These are phyloP conservation scores for Ascosphaera apis DNA, from an alignment of 2,329 filamentous ascomycete species.

Conservation along the genomic window DNA sequence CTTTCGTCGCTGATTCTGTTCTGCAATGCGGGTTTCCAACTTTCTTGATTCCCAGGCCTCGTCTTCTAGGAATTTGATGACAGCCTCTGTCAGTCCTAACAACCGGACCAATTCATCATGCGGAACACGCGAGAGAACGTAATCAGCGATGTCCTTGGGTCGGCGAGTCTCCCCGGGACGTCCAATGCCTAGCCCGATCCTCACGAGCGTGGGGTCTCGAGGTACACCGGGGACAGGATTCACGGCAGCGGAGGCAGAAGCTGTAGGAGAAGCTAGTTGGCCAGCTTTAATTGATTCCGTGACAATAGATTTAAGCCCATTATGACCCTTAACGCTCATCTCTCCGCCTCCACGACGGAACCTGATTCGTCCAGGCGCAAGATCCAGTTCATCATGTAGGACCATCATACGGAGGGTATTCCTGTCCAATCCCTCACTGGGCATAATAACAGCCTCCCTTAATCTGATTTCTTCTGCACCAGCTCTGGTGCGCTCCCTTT, in stretches of 20 bases:
- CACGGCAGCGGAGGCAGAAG: not conserved
- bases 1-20: no score
- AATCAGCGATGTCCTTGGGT: conserved; percentile 42
- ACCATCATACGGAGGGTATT: no score
- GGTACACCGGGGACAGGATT: not conserved
- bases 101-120: no score
- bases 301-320: conserved; percentile 47
- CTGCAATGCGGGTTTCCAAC: no score
- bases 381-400: conserved; percentile 75
- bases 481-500: no score
- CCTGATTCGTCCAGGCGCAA: conserved; percentile 41
- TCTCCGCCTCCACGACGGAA: conserved; percentile 35
- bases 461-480: no score
- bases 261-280: conserved; percentile 10
- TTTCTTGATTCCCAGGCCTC: no score
- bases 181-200: conserved; percentile 73
- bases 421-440: no score
- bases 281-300: conserved; percentile 25
- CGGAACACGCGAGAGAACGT: no score
- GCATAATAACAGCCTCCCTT: no score
- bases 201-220: conserved; percentile 20
- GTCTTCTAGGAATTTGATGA: no score
- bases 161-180: conserved; percentile 50
- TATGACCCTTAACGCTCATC: conserved; percentile 44
- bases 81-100: no score